These are phyloP conservation scores for Boeremia exigua DNA, from an alignment of 2,329 filamentous ascomycete genomes.

Conservation along the genomic window DNA sequence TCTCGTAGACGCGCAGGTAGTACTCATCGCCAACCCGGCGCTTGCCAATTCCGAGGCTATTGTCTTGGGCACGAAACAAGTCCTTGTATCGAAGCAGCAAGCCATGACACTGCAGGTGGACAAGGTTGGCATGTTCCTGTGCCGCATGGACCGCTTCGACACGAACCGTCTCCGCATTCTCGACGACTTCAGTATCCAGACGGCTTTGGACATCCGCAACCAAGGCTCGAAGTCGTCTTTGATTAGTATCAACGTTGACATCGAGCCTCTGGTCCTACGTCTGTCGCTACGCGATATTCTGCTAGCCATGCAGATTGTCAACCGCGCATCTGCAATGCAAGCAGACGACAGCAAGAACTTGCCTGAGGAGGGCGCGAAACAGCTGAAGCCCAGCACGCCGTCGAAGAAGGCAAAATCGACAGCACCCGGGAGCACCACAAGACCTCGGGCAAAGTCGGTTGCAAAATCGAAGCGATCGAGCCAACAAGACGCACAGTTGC, in stretches of 20 bases:
- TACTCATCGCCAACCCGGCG: constrained; percentile 92
- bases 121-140: constrained; percentile 96
- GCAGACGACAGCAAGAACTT: constrained; percentile 57
- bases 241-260: constrained; percentile 82
- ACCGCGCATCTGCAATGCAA: constrained; percentile 87
- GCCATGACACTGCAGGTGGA: constrained; percentile 92
- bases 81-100: constrained; percentile 91
- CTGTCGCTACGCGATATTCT: constrained; percentile 94
- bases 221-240: constrained; percentile 65
- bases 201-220: constrained; percentile 79
- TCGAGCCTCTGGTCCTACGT: constrained; percentile 89
- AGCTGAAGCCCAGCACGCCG: constrained; percentile 59
- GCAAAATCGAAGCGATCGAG: constrained; percentile 49
- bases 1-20: constrained; percentile 93
- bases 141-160: constrained; percentile 97
- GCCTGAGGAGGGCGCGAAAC: constrained; percentile 59
- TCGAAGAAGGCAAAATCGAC: constrained; percentile 57
- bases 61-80: constrained; percentile 91
- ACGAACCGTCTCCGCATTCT: constrained; percentile 88
- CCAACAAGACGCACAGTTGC: constrained; percentile 62
- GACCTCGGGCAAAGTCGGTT: constrained; percentile 55
- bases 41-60: constrained; percentile 93
- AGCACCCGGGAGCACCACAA: constrained; percentile 54
- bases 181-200: constrained; percentile 92
- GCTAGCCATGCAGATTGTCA: constrained; percentile 89